These are phyloP conservation scores for Aspergillus hortae DNA, from an alignment of 2,329 filamentous ascomycete genomes.

Conservation along the genomic window DNA sequence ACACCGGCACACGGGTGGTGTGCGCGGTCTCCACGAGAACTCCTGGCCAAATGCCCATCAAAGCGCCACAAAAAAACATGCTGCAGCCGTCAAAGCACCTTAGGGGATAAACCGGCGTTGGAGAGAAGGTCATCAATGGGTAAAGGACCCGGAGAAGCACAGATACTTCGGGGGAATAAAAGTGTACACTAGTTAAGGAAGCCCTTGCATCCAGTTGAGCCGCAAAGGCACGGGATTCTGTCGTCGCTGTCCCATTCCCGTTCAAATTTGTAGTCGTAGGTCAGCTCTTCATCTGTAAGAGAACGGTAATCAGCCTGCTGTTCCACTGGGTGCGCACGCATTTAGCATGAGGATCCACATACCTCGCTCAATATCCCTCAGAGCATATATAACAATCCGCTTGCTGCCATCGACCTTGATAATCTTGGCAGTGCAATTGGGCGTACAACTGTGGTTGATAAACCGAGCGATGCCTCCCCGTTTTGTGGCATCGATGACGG, in stretches of 20 bases:
- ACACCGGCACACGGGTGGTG: not conserved
- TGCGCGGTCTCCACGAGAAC: too few relatives aligned
- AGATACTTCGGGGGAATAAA: not conserved
- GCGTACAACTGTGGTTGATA: constrained; percentile 97
- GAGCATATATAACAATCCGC: constrained; percentile 96
- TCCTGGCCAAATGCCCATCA: constrained; percentile 10
- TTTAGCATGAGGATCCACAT: constrained; percentile 42
- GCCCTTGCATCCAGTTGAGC: constrained; percentile 93
- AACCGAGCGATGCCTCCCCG: constrained; percentile 97
- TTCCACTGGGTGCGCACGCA: not conserved
- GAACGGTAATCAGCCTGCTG: constrained; percentile 8
- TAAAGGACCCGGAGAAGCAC: not conserved
- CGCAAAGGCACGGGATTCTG: constrained; percentile 94
- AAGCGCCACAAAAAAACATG: constrained; percentile 8
- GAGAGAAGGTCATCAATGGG: not conserved
- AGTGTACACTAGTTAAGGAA: constrained; percentile 76
- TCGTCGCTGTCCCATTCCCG: constrained; percentile 92
- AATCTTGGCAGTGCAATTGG: constrained; percentile 98
- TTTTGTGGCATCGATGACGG: constrained; percentile 96
- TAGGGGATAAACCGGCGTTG: not conserved
- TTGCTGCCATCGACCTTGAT: constrained; percentile 98
- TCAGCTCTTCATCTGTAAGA: constrained; percentile 85
- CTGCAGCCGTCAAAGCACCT: not conserved
- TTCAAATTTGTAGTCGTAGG: constrained; percentile 99
- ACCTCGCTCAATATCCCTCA: constrained; percentile 94